Base-by-base conservation (phyloP, 2,329 filamentous ascomycete species). In the Sporothrix phasma region DNA sequence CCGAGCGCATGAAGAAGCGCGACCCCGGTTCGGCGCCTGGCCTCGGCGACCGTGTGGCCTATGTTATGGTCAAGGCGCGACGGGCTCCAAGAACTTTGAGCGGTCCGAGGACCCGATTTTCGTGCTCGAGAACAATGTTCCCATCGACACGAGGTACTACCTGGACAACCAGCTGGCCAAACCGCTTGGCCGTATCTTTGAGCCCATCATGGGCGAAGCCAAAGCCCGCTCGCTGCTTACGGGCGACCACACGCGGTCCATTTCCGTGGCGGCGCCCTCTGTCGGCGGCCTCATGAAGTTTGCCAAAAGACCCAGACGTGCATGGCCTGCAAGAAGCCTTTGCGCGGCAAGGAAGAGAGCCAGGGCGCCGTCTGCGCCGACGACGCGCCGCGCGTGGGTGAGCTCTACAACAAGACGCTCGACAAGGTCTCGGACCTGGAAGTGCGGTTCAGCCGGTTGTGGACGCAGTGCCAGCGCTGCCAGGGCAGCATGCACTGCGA, bases 401-500 rank as follows among this genome's bases (percentile, higher is more conserved):
- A 99, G 77, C 80, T 99, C 60, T 99, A 99, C 78, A 90, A 92
- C 71, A 93, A 93, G 78, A 92, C 91, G 41, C 77, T 99, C 68
- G 85, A 87, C 72, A 93, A 91, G 73, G 89, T 93, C 61, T 92
- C 89, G 60, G 94, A 99, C 73, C 81, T 99, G 10, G 94, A 99
- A 74, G 89, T 99, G 34, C 82, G 92, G 5, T 99, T 99, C 73
- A 89, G 91, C 5, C 81, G 94, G 60, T 81, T 99, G 61, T 99
- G 94, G 94, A 99, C 94, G 58, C 94, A 99, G 76, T 99, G 94
- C 74, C 94, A 99, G 78, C 83, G 94, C 47, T 99, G 94, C 75
- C 94, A 99, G 78, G 94, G 92, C 63, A 97, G 92, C 78, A 89
- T 99, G 83, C 94, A 99, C 77, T 94, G 91, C 74, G 94, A 99